Conservation (phyloP, 2,329 filamentous ascomycete genomes). For the Alternaria infectoria region DNA sequence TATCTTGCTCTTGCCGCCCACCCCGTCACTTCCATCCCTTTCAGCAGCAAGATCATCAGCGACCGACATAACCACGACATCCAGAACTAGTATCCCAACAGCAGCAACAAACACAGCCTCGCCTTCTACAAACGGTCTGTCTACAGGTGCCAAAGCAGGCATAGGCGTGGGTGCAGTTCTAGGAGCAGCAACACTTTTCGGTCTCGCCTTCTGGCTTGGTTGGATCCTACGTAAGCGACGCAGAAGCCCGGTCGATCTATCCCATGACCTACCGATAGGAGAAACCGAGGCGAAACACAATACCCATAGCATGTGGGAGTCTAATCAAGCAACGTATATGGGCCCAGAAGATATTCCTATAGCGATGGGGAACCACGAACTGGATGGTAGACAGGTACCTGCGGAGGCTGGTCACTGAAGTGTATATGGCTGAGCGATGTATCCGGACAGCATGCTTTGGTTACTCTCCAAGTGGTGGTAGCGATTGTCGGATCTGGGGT, state of each 20-base stretch:
- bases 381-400: background rate
- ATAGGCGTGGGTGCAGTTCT: background rate
- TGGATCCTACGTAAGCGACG: background rate
- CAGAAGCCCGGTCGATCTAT: too few relatives aligned
- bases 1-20: too few relatives aligned
- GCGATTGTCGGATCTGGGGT: background rate
- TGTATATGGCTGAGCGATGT: background rate
- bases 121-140: background rate
- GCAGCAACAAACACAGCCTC: background rate
- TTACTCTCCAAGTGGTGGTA: background rate
- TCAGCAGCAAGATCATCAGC: background rate
- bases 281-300: background rate
- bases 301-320: background rate
- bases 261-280: background rate
- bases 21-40: too few relatives aligned
- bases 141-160: background rate
- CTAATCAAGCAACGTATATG: rapidly evolving
- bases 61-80: background rate
- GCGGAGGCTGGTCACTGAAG: background rate
- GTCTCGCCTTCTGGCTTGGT: background rate
- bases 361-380: background rate
- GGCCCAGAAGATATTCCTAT: background rate
- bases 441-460: background rate
- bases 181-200: background rate
- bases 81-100: background rate